Percentiles rank a stretch among this genome's conserved stretches.
phyloP scores from a whole-genome alignment of 306 rosid genomes.

The Prinsepia uniflora region DNA sequence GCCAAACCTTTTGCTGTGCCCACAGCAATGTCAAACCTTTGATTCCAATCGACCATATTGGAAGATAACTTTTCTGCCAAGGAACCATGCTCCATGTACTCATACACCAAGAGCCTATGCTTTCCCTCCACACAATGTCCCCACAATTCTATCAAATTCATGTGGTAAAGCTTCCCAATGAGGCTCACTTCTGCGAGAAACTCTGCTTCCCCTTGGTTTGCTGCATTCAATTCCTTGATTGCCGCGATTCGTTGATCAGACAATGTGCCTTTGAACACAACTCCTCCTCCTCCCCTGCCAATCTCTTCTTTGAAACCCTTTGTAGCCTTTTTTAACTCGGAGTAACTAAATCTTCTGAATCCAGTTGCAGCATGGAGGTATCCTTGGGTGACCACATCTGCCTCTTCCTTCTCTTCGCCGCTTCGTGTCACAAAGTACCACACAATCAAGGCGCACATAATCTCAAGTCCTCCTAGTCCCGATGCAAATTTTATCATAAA shows the following conservation, averaged over 20 bases:
- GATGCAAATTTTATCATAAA: slow-evolving; percentile 40
- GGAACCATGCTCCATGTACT: slow-evolving; percentile 47
- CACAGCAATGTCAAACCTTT: slow-evolving; percentile 39
- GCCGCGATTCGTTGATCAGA: slow-evolving; percentile 44
- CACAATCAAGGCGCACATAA: slow-evolving; percentile 30
- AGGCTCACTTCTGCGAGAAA: slow-evolving; percentile 50
- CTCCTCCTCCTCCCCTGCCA: slow-evolving; percentile 52
- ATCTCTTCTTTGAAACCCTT: slow-evolving; percentile 44
- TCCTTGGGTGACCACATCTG: slow-evolving; percentile 6
- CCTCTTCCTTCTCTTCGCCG: not conserved
- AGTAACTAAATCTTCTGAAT: slow-evolving; percentile 43
- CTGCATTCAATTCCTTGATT: slow-evolving; percentile 33
- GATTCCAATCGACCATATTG: slow-evolving; percentile 38
- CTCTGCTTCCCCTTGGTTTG: slow-evolving; percentile 51
- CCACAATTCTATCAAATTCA: slow-evolving; percentile 59
- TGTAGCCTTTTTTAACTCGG: slow-evolving; percentile 51
- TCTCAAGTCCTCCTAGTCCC: slow-evolving; percentile 37
- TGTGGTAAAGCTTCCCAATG: slow-evolving; percentile 57
- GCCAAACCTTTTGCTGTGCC: slow-evolving; percentile 52
- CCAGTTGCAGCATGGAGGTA: slow-evolving; percentile 38
- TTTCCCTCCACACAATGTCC: slow-evolving; percentile 54
- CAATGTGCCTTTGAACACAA: slow-evolving; percentile 45
- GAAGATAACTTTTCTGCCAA: slow-evolving; percentile 29
- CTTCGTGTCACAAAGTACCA: slow-evolving; percentile 32
- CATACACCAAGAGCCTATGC: slow-evolving; percentile 49